phyloP scores from a whole-genome alignment of 2,329 filamentous ascomycete species.

The Decorospora gaudefroyi region DNA sequence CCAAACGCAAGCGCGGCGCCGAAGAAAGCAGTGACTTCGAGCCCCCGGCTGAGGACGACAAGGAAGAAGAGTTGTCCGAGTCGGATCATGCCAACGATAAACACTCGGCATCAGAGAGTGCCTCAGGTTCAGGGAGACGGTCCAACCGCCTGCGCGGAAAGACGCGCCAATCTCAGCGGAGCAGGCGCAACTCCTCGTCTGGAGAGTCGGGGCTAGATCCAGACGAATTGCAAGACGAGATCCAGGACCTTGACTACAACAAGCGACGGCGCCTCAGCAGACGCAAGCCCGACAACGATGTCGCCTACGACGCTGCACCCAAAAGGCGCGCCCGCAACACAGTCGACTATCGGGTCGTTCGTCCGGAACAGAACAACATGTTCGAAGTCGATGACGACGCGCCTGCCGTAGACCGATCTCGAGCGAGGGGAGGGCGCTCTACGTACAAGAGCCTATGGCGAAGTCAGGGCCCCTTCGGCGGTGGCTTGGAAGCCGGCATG shows the following conservation, averaged over 20 bases:
- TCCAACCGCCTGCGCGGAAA: slow-evolving; percentile 57
- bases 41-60: slow-evolving; percentile 61
- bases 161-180: slow-evolving; percentile 51
- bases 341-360: slow-evolving; percentile 85
- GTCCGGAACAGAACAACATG: slow-evolving; percentile 70
- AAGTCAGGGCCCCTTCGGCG: slow-evolving; percentile 90
- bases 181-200: slow-evolving; percentile 54
- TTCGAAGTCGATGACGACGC: slow-evolving; percentile 75
- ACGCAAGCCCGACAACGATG: slow-evolving; percentile 49
- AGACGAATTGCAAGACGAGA: slow-evolving; percentile 46
- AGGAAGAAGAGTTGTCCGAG: slow-evolving; percentile 59
- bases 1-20: slow-evolving; percentile 47
- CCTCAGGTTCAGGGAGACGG: slow-evolving; percentile 53
- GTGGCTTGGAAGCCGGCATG: slow-evolving; percentile 76
- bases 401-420: slow-evolving; percentile 70
- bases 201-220: slow-evolving; percentile 54
- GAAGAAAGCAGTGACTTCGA: slow-evolving; percentile 68
- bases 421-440: slow-evolving; percentile 61
- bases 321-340: slow-evolving; percentile 68
- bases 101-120: slow-evolving; percentile 46
- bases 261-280: slow-evolving; percentile 47
- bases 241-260: slow-evolving; percentile 61
- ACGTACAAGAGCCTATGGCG: slow-evolving; percentile 79
- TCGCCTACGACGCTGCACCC: slow-evolving; percentile 59
- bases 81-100: slow-evolving; percentile 55